Evolutionary conservation across 2,329 filamentous ascomycete genomes (phyloP), one percentile per base, ranked within the genome.

Genomic region (Neofusicoccum sp.): DNA sequence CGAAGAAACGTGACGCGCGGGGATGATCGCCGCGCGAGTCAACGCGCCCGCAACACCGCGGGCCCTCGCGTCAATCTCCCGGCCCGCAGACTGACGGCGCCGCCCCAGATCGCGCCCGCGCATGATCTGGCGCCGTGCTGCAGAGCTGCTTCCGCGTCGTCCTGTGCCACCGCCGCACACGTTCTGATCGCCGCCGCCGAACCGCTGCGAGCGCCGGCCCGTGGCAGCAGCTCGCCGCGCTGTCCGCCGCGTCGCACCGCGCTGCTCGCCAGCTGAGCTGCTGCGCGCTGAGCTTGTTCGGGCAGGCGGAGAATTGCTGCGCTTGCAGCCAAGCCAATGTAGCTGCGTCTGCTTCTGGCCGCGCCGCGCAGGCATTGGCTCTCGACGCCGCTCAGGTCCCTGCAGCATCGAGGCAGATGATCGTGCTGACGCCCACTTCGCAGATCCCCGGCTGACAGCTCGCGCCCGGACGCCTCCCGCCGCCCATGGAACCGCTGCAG

Each of bases 1-100:
- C 38, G 30, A 11, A 12, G 54, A 58, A 58, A 58, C 54, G 43
- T 47, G 54, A 45, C 38, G 41, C 56, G 47, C 48, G 36, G 47
- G 48, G 58, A 44, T 60, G 47, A 60, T 53, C 58, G 47, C 31
- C 58, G 58, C 31, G 38, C 58, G 48, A 53, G 47, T 60, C 48
- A 53, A 44, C 58, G 20, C 24, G 48, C 58, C 40, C 33, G 33
- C 47, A 31, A 59, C 33, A 48, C 45, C 45, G 30, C 38, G 38
- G 51, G 33, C 58, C 48, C 58, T 49, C 57, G 38, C 31, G 44
- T 60, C 57, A 49, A 60, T 51, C 45, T 41, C 28, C 57, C 34
- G 57, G 44, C 47, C 45, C 58, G 58, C 58, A 38, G 54, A 53
- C 47, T 45, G 40, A 51, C 58, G 58, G 58, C 58, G 36, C 58